These are phyloP conservation scores for Beauveria sp. DNA, from an alignment of 2,329 filamentous ascomycete genomes.

Conservation along the genomic window DNA sequence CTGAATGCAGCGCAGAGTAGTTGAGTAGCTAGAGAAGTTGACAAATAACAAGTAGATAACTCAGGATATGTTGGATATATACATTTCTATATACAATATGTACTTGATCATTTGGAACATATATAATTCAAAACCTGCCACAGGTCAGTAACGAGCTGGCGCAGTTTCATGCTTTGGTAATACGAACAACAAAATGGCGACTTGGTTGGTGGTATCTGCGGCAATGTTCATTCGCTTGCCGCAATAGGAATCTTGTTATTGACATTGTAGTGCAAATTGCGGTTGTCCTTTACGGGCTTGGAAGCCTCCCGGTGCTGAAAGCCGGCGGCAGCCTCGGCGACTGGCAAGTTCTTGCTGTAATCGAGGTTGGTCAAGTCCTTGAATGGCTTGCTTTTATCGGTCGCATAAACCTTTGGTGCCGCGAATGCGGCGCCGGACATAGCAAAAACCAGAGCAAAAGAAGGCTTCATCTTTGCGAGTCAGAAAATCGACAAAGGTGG, in stretches of 20 bases:
- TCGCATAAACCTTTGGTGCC: background rate
- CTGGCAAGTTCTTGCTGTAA: background rate
- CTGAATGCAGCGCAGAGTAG: background rate
- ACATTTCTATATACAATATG: conserved; percentile 4
- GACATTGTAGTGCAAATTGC: background rate
- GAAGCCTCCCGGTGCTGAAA: background rate
- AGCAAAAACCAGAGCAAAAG: background rate
- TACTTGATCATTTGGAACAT: background rate
- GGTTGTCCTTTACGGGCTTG: conserved; percentile 1
- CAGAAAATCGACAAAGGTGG: too few species aligned
- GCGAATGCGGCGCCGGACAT: background rate
- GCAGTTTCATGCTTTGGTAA: background rate
- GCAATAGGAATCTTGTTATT: background rate
- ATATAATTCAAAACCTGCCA: background rate
- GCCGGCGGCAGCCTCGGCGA: background rate
- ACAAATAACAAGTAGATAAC: background rate
- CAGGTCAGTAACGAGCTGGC: background rate
- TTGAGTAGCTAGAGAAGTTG: background rate
- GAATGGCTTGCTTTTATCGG: background rate
- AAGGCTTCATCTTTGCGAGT: background rate
- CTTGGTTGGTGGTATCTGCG: background rate
- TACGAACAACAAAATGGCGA: background rate
- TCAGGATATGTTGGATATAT: background rate
- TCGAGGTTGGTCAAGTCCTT: conserved; percentile 6
- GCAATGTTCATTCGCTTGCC: background rate